Evolutionary conservation across 1,139 yeast species (phyloP).

Genomic region (Casaregolazyma suthepensis): DNA sequence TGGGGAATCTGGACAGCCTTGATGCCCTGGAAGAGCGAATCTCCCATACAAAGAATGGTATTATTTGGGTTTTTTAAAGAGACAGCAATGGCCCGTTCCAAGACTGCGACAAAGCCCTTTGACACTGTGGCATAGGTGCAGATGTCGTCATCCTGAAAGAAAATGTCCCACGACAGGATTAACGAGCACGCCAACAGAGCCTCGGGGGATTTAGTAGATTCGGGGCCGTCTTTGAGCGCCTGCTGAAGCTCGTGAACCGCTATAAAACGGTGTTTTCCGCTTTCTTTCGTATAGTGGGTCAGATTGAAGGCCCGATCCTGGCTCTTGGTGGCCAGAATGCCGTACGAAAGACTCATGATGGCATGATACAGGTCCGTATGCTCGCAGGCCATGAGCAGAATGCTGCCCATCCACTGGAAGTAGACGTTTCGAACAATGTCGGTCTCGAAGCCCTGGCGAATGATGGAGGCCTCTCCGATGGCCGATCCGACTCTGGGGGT

Average conservation of each 20-base stretch:
- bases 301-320: slow-evolving; percentile 5
- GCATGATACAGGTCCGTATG: slow-evolving; percentile 29
- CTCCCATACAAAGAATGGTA: slow-evolving; percentile 28
- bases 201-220: slow-evolving; percentile 21
- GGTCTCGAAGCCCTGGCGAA: slow-evolving; percentile 30
- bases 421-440: slow-evolving; percentile 28
- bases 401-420: slow-evolving; percentile 26
- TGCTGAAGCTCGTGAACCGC: slow-evolving; percentile 27
- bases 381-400: slow-evolving; percentile 22
- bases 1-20: slow-evolving; percentile 35
- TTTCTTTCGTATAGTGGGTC: slow-evolving; percentile 14
- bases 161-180: slow-evolving; percentile 31
- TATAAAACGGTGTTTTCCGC: slow-evolving; percentile 26
- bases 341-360: slow-evolving; percentile 28
- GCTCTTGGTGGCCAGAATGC: slow-evolving; percentile 23
- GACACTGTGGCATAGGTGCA: slow-evolving; percentile 27
- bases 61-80: slow-evolving; percentile 24
- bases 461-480: slow-evolving; percentile 14
- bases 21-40: slow-evolving; percentile 28
- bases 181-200: slow-evolving; percentile 27
- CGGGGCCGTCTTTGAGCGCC: slow-evolving; percentile 18
- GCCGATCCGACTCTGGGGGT: slow-evolving; percentile 5
- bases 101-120: slow-evolving; percentile 29
- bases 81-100: slow-evolving; percentile 20
- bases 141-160: slow-evolving; percentile 27